phyloP scores from a whole-genome alignment of 345 rosid species.

The Leavenworthia alabamica region DNA sequence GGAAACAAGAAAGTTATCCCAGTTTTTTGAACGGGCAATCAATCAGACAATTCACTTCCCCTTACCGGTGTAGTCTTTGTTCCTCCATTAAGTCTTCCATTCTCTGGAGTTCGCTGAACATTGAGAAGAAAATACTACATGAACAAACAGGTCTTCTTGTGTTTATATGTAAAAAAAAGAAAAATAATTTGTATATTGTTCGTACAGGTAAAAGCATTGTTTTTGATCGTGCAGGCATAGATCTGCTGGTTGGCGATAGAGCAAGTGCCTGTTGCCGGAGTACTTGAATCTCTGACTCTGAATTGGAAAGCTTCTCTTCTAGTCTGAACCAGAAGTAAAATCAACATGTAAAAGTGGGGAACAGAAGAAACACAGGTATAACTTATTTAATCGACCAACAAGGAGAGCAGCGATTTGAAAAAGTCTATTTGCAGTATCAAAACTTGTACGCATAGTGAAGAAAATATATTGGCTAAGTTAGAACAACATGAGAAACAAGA shows the following conservation, averaged over 20 bases:
- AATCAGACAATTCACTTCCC: not conserved
- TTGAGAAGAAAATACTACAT: conserved; percentile 25
- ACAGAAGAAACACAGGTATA: not conserved
- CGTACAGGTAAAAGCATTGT: conserved; percentile 66
- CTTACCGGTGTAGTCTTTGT: conserved; percentile 55
- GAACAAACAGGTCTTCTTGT: conserved; percentile 12
- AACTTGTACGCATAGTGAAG: conserved; percentile 7
- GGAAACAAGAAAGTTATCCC: conserved; percentile 3
- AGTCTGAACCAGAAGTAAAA: conserved; percentile 45
- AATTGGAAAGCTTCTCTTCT: conserved; percentile 93
- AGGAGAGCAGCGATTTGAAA: not conserved
- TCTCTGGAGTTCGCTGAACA: conserved; percentile 85
- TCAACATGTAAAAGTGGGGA: conserved; percentile 10
- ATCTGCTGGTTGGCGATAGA: conserved; percentile 86
- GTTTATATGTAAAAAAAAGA: not conserved
- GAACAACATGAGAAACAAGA: not conserved
- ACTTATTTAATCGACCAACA: not conserved
- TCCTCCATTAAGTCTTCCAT: conserved; percentile 75
- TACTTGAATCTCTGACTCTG: conserved; percentile 97
- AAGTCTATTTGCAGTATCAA: not conserved
- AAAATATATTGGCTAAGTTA: not conserved
- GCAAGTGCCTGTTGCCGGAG: conserved; percentile 95
- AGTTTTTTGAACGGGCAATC: not conserved
- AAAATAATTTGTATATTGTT: conserved; percentile 5
- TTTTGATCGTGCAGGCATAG: conserved; percentile 59